Evolutionary conservation across 2,329 filamentous ascomycete genomes (phyloP).

Genomic region (Alternaria incomplexa): DNA sequence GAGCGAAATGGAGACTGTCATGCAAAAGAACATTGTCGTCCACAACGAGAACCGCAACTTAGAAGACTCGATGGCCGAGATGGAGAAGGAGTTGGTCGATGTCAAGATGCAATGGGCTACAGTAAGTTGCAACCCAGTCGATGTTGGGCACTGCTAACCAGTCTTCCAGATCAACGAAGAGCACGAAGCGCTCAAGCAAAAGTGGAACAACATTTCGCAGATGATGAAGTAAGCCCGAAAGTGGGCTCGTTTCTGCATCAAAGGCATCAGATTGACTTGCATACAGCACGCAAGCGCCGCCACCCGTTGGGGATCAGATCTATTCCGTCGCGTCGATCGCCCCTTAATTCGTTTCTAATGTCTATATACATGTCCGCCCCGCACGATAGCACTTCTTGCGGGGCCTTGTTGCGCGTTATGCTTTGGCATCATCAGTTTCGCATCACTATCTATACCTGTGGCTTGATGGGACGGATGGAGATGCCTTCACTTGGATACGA

Average conservation of each 20-base stretch:
- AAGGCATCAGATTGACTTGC: conserved; percentile 30
- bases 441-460: conserved; percentile 33
- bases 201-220: conserved; percentile 55
- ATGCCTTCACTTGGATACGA: conserved; percentile 17
- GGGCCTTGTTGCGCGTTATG: conserved; percentile 7
- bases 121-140: conserved; percentile 62
- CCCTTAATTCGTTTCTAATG: conserved; percentile 36
- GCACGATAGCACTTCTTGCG: neutral
- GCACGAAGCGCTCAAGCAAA: conserved; percentile 56
- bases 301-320: conserved; percentile 21
- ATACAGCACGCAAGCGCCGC: conserved; percentile 28
- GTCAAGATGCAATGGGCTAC: conserved; percentile 96
- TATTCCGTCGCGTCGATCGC: conserved; percentile 32
- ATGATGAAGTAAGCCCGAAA: conserved; percentile 49
- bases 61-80: conserved; percentile 87
- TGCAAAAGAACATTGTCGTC: conserved; percentile 90
- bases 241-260: conserved; percentile 17
- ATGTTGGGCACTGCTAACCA: conserved; percentile 20
- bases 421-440: conserved; percentile 10
- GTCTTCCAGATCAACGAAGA: conserved; percentile 53
- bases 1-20: conserved; percentile 86
- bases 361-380: conserved; percentile 34
- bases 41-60: conserved; percentile 89
- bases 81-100: conserved; percentile 89
- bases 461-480: conserved; percentile 16